Evolutionary conservation across 371 early-diverging fungal species (phyloP).

Genomic region (Mucor plumbeus): DNA sequence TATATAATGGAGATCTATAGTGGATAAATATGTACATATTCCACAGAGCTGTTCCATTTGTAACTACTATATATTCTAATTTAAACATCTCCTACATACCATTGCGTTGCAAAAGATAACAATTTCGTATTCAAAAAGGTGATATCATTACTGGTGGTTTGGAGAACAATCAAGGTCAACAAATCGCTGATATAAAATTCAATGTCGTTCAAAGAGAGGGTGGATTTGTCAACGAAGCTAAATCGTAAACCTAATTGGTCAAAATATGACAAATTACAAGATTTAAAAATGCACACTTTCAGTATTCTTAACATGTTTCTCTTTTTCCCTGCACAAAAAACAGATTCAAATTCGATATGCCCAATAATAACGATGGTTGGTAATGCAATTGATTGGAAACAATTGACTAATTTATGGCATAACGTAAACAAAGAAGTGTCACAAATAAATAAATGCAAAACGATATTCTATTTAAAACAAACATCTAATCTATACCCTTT

Average conservation of each 20-base stretch:
- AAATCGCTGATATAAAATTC: not conserved
- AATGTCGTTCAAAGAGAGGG: conserved; percentile 3
- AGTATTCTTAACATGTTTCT: not conserved
- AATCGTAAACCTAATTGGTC: not conserved
- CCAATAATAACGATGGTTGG: conserved; percentile 8
- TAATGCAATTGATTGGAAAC: conserved; percentile 6
- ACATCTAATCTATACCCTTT: not conserved
- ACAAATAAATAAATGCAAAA: conserved; percentile 2
- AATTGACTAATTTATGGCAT: not conserved
- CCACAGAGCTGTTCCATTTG: too few relatives aligned
- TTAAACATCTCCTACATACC: too few relatives aligned
- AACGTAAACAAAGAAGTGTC: not conserved
- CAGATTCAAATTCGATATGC: not conserved
- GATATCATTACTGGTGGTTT: conserved; percentile 78
- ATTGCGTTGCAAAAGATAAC: too few relatives aligned
- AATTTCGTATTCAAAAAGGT: too few relatives aligned
- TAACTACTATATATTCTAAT: too few relatives aligned
- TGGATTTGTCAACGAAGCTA: conserved; percentile 5
- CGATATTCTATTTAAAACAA: not conserved
- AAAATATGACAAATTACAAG: not conserved
- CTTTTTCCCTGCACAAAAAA: not conserved
- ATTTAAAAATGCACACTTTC: too few relatives aligned
- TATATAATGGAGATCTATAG: too few relatives aligned
- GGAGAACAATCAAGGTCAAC: conserved; percentile 4
- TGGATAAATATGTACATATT: too few relatives aligned